Evolutionary conservation across 2,329 filamentous ascomycete genomes (phyloP), one percentile per base, ranked within the genome.

Genomic region (Calonectria ilicicola): DNA sequence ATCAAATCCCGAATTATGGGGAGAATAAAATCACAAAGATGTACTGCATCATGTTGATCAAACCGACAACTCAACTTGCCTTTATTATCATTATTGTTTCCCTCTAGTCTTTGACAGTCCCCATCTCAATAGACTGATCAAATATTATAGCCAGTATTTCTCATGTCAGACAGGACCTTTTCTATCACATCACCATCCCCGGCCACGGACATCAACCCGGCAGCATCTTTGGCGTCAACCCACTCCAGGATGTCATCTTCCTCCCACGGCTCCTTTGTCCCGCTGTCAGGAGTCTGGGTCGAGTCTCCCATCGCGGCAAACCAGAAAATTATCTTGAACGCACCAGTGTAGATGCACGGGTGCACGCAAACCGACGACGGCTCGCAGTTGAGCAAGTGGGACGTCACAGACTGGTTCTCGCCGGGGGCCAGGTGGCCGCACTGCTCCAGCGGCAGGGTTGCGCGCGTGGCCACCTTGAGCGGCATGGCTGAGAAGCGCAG

Each of bases 401-500:
- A 72, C 19, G 81, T 83, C 21, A 85, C 56, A 35, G 78, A 79
- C 53, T 66, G 70, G 35, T 46, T 69, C 17, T 32, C 32, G 5
- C 53, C 65, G 42, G 40, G 29, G 9, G 38, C 62, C 27, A 40
- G 56, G 32, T 38, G 29, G 14, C 53, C 3, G 69, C 58, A 27
- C 44, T 71, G 65, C 26, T 72, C 74, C 6, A 51, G 70, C 21
- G 70, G 68, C 12, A 82, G 80, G 27, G 86, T 87, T 9, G 86
- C 85, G 64, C 87, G 83, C 17, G 87, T 88, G 47, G 82, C 80
- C 71, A 87, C 83, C 49, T 79, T 82, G 69, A 88, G 81, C 12
- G 81, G 78, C 38, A 88, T 74, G 0, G 85, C 82, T 15, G 74
- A 76, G 40, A 84, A 84, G 6, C 69, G 77, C n/a, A 87, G 80